These are phyloP conservation scores for Diutina catenulata DNA, from an alignment of 1,139 yeast species.

Conservation along the genomic window DNA sequence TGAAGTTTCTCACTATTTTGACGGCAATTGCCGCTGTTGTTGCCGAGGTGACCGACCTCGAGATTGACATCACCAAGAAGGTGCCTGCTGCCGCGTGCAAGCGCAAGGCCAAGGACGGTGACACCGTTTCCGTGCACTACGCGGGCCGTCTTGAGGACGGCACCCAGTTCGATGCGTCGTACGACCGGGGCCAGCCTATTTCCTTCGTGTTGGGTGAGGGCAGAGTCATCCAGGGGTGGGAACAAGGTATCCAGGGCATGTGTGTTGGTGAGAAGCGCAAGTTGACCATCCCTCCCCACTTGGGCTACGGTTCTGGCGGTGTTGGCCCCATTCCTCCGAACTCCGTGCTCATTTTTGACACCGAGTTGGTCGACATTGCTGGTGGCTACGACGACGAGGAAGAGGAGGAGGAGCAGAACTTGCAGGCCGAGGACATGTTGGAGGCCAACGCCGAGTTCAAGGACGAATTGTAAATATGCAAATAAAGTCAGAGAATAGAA, in stretches of 20 bases:
- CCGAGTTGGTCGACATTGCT: conserved; percentile 5
- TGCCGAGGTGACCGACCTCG: background rate
- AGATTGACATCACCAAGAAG: conserved; percentile 2
- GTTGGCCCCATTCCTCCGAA: conserved; percentile 73
- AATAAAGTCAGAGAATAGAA: too few species aligned
- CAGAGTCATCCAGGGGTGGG: conserved; percentile 82
- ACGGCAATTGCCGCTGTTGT: background rate
- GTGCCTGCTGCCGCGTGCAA: conserved; percentile 3
- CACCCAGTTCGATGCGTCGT: conserved; percentile 64
- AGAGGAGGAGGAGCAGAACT: background rate
- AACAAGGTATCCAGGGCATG: conserved; percentile 65
- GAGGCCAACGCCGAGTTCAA: too few species aligned
- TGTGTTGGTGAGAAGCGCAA: conserved; percentile 81
- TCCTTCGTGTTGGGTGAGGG: conserved; percentile 62
- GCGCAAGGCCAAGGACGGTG: conserved; percentile 14
- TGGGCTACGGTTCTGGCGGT: conserved; percentile 71
- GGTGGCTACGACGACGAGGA: background rate
- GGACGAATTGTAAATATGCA: too few species aligned
- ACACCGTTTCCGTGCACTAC: conserved; percentile 60
- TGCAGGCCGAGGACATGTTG: too few species aligned
- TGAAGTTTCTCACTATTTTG: conserved; percentile 1
- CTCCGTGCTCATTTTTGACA: conserved; percentile 35
- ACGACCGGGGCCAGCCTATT: conserved; percentile 52
- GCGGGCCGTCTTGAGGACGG: conserved; percentile 61
- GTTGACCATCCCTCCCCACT: conserved; percentile 61